These are phyloP conservation scores for Glycine tomentella DNA, from an alignment of 306 rosid genomes.

Conservation along the genomic window DNA sequence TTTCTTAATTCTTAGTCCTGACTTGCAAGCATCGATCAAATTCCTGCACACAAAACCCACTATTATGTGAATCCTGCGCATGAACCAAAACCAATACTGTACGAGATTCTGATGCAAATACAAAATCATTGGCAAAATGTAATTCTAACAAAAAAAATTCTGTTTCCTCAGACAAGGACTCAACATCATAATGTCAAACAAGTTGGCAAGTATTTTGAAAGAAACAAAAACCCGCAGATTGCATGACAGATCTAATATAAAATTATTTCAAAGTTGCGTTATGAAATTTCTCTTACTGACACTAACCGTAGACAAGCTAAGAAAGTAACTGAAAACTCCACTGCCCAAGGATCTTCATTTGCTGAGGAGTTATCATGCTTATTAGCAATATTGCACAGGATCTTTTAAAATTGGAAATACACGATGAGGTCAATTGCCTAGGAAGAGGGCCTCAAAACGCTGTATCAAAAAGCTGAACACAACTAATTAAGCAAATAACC, in stretches of 20 bases:
- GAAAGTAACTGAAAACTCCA: conserved; percentile 10
- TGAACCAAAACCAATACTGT: neutral
- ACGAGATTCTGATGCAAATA: neutral
- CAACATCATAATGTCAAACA: conserved; percentile 28
- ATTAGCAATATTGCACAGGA: conserved; percentile 38
- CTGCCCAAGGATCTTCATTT: conserved; percentile 38
- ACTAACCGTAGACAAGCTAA: conserved; percentile 3
- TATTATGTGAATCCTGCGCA: neutral
- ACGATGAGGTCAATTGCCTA: conserved; percentile 30
- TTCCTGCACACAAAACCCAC: conserved; percentile 1
- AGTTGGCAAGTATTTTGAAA: neutral
- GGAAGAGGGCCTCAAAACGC: conserved; percentile 24
- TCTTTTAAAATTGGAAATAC: conserved; percentile 33
- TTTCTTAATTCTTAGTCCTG: neutral
- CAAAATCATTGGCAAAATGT: neutral
- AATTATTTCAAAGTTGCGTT: conserved; percentile 20
- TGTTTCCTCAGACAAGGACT: conserved; percentile 16
- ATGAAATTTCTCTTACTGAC: conserved; percentile 17
- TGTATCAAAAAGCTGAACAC: conserved; percentile 30
- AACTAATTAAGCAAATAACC: conserved; percentile 31
- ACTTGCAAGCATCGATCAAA: neutral
- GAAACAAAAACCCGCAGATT: neutral
- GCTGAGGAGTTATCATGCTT: conserved; percentile 25
- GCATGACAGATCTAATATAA: conserved; percentile 39
- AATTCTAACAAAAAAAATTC: neutral